These are phyloP conservation scores for Dothiorella sarmentorum DNA, from an alignment of 2,329 filamentous ascomycete species.

Conservation along the genomic window DNA sequence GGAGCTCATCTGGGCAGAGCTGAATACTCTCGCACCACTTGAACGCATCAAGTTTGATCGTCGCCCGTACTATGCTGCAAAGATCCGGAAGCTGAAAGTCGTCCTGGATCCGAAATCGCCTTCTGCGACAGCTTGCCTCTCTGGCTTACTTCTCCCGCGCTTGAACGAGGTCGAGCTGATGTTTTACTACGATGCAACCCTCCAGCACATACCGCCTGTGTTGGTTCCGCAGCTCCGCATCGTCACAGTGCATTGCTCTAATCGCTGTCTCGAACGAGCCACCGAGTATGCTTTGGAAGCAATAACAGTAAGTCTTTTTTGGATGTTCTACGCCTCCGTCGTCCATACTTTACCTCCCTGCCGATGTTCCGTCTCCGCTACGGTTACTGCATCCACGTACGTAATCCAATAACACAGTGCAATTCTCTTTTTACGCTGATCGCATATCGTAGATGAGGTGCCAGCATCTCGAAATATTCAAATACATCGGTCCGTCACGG, in stretches of 20 bases:
- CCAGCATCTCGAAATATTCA: not conserved
- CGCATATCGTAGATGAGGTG: not conserved
- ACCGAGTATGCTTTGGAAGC: not conserved
- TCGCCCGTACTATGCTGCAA: not conserved
- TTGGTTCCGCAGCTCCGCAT: not conserved
- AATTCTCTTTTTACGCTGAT: conserved; percentile 4
- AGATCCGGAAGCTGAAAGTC: not conserved
- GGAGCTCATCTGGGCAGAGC: not conserved
- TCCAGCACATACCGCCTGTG: not conserved
- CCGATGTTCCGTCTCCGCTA: too few relatives aligned
- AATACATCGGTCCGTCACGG: not conserved
- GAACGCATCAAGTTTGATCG: not conserved
- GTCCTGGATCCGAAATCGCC: not conserved
- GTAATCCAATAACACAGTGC: not conserved
- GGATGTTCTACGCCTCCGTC: not conserved
- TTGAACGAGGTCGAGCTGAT: not conserved
- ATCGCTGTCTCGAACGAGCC: not conserved
- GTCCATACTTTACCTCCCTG: too few relatives aligned
- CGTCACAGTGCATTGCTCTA: not conserved
- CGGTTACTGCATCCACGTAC: not conserved
- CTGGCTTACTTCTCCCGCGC: not conserved
- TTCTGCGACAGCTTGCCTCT: not conserved
- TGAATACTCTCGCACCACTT: not conserved
- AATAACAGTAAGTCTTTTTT: not conserved
- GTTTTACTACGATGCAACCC: not conserved